Evolutionary conservation across 495 filamentous ascomycete genomes (phyloP).

Genomic region (Astrothelium subdiscretum): DNA sequence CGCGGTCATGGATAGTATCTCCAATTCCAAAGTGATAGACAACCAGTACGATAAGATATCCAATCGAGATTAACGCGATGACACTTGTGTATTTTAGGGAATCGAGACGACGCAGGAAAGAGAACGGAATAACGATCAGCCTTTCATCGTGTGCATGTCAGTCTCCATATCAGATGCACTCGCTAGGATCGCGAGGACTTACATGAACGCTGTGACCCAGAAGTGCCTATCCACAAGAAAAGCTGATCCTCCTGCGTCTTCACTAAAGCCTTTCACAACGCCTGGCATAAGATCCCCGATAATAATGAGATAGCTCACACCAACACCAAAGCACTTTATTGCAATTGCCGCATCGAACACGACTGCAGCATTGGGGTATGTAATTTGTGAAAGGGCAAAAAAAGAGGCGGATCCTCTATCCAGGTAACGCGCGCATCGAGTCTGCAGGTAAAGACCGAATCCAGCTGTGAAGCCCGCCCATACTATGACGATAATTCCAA

Average conservation of each 20-base stretch:
- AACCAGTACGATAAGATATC: conserved; percentile 82
- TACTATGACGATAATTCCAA: conserved; percentile 72
- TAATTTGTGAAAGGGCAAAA: conserved; percentile 88
- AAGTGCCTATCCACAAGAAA: conserved; percentile 84
- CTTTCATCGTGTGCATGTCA: conserved; percentile 28
- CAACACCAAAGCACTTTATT: conserved; percentile 95
- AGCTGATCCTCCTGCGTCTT: conserved; percentile 44
- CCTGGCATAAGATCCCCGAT: conserved; percentile 98
- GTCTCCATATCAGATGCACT: not conserved
- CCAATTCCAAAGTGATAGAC: conserved; percentile 76
- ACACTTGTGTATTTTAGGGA: conserved; percentile 96
- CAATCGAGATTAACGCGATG: conserved; percentile 82
- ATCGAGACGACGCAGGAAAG: conserved; percentile 80
- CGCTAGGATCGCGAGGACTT: conserved; percentile 19
- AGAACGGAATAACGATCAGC: conserved; percentile 87
- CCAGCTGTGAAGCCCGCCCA: conserved; percentile 84
- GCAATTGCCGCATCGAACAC: conserved; percentile 94
- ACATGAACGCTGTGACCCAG: conserved; percentile 98
- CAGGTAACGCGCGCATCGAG: conserved; percentile 81
- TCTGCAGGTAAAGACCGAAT: conserved; percentile 90
- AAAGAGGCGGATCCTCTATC: conserved; percentile 75
- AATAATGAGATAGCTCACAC: conserved; percentile 93
- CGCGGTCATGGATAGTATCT: conserved; percentile 61
- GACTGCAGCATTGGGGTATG: conserved; percentile 91
- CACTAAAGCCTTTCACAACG: conserved; percentile 65